Evolutionary conservation across 768 basidiomycete genomes (phyloP).

Genomic region (Termitomyces titanicus): DNA sequence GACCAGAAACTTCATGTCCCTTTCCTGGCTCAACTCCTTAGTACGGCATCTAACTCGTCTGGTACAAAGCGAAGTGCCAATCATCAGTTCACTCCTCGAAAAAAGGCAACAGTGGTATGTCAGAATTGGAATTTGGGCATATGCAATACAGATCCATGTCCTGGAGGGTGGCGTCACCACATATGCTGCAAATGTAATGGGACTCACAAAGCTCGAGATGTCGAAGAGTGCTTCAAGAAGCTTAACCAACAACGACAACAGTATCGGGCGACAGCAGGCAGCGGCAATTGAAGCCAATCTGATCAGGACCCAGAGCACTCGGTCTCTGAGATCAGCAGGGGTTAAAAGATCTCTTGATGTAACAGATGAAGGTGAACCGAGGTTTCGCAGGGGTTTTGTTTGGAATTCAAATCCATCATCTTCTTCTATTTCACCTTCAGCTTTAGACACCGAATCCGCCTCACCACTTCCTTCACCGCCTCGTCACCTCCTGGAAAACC

Average conservation of each 20-base stretch:
- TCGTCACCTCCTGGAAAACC: background rate
- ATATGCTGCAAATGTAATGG: background rate
- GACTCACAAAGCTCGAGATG: background rate
- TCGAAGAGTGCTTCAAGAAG: background rate
- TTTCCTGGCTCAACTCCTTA: no score
- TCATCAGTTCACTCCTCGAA: background rate
- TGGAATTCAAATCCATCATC: background rate
- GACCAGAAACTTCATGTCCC: no score
- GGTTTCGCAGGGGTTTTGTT: background rate
- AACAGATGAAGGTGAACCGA: no score
- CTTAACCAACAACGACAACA: background rate
- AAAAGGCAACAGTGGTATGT: background rate
- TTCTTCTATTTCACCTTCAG: background rate
- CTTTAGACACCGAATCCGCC: background rate
- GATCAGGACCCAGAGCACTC: no score
- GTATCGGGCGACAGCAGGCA: background rate
- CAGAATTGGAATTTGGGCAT: background rate
- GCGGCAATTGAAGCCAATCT: background rate
- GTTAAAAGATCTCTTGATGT: no score
- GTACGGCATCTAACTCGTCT: no score
- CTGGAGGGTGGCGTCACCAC: background rate
- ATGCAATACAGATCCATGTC: background rate
- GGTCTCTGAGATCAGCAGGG: no score
- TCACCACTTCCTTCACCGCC: background rate
- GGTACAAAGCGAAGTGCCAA: no score